Evolutionary conservation across 225 moss, liverwort and hornwort genomes (phyloP), one percentile per base, ranked within the genome.

Genomic region (Physcomitrellopsis africana): DNA sequence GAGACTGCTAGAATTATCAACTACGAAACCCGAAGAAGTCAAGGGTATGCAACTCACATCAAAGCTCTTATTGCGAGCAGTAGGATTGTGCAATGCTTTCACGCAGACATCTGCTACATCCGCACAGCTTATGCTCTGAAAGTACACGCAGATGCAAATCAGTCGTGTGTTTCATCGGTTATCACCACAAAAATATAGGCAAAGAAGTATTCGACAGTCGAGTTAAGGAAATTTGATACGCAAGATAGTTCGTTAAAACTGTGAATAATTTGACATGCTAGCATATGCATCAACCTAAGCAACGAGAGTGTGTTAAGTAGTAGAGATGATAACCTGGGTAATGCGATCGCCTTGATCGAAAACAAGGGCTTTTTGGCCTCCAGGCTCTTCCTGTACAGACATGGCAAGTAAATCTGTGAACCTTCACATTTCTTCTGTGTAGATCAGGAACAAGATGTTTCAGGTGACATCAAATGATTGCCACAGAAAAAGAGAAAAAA

Each of bases 261-360:
- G 17, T 13, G 9, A 9, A 54, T 27, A 56, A 56, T 26, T 18
- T 14, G 14, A 73, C 17, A 42, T 63, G 24, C 46, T 13, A 72
- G 27, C 17, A 47, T 60, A 16, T 62, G 51, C 22, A 42, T 44
- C 13, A 65, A 45, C 43, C 26, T 17, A 17, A 9, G 63, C 6
- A 65, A n/a, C 43, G 17, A n/a, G 56, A 32, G 58, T 57, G 12
- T 47, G 29, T 10, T 55, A 57, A 57, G n/a, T 67, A 22, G 47
- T 6, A 23, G 18, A 37, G 65, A 59, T 27, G 32, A 67, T 17
- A 49, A 92, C 93, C 93, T 91, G 93, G 69, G 84, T 88, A 74
- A 94, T 94, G 62, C 93, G 93, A 68, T 94, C 86, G 42, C 93
- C 93, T 76, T 94, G 93, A 72, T 94, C 93, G 81, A 94, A 94